Base-by-base conservation (phyloP, 805 yeast species). In the Pichia pseudocactophila region DNA sequence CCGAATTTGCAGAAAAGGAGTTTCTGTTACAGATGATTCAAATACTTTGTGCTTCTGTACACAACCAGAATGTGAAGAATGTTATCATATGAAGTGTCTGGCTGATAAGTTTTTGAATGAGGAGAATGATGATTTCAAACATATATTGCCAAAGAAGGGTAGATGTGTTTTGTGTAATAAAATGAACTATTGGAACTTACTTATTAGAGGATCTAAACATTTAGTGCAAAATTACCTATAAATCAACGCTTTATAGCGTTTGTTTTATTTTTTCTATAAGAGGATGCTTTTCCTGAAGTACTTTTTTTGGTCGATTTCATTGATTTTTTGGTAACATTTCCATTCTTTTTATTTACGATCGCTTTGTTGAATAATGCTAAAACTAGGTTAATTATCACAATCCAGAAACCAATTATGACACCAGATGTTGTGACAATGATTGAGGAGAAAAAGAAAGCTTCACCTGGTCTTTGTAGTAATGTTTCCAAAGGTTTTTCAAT, bases 401-500 rank as follows among this genome's bases (percentile, higher is more conserved):
- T 70, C 55, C 69, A 57, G 1, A 64, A 7, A 3, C 74, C 75
- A 51, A 77, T 65, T 13, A 48, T 35, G 12, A 74, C 37, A 6
- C 76, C 63, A 38, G 73, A 60, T 2, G 61, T 42, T 13, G 67
- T 46, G 15, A 75, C 58, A 34, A 71, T 58, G 15, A 64, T 59
- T 13, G 68, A 62, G 22, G 74, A 63, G 52, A 73, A 76, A 27
- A 69, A 54, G 15, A 72, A 62, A 38, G 74, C 74, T 50, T 73
- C 76, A 34, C 68, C 58, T 2, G 82, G 82, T 47, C 73, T 66
- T 18, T 59, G 55, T 22, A 62, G 46, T 20, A 78, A 50, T 1
- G 76, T 66, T 12, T 50, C 52, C 15, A 68, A 44, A 20, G 85
- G 85, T 42, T 68, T 68, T 6, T 47, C 50, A 33, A 63, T 47